Evolutionary conservation across 176 grass and related monocot species (phyloP), one percentile per base, ranked within the genome.

Genomic region (Oryza meridionalis): DNA sequence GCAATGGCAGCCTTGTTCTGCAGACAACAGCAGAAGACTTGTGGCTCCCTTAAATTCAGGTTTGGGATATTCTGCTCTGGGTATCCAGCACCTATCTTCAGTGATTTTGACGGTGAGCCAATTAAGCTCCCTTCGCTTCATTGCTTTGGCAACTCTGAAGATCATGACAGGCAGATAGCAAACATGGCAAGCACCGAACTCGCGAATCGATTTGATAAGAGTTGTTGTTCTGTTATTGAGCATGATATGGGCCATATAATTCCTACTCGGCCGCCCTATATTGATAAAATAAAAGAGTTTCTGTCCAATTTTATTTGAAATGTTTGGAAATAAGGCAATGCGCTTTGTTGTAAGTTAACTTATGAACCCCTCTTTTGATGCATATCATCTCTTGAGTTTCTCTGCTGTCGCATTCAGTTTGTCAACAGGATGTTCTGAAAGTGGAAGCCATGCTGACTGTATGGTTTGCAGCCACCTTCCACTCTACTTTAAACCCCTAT

Each of bases 211-310:
- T 95, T 98, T 51, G 81, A 89, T 31, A 64, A 85, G 68, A 85
- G 84, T 74, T 77, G 74, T 9, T 80, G 76, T 32, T 19, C 83
- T 6, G 17, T 94, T 46, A 70, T 95, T 64, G 96, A 98, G 75
- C 96, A 95, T 85, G 87, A 95, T 32, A 93, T 94, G 93, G 93
- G 96, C 67, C 96, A 95, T 84, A 98, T 98, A 51, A 95, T 98
- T 46, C 96, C 96, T 3, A 94, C 96, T 14, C 29, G 81, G 19
- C 16, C 77, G 0, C 96, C 91, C 38, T 94, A 89, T 55, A 92
- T 98, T 3, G 89, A 93, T 72, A 83, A 50, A 67, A 94, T 98
- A 16, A 98, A 89, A 71, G 81, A 68, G 40, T 98, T 98, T 26
- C 66, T 98, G 64, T 82, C 65, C 51, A 74, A 55, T 29, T 98